These are phyloP conservation scores for Pichiaceae sp. DNA, from an alignment of 1,139 yeast species.

Conservation along the genomic window DNA sequence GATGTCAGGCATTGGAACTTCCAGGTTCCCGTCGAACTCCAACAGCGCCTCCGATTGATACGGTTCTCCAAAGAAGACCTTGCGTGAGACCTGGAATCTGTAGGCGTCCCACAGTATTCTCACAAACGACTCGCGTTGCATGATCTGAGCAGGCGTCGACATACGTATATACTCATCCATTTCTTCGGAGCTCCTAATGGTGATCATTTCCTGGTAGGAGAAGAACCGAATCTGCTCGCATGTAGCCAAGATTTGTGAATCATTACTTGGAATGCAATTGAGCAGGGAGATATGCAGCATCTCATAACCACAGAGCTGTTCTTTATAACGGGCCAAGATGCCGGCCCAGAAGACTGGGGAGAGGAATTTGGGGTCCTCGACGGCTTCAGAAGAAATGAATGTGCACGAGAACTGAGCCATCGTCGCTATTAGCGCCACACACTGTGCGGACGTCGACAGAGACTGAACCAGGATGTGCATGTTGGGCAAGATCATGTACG, in stretches of 20 bases:
- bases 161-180: slow-evolving; percentile 15
- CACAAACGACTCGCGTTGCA: slow-evolving; percentile 30
- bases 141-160: slow-evolving; percentile 3
- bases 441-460: slow-evolving; percentile 29
- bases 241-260: slow-evolving; percentile 22
- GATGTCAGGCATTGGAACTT: slow-evolving; percentile 25
- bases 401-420: slow-evolving; percentile 31
- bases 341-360: slow-evolving; percentile 34
- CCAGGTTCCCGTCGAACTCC: slow-evolving; percentile 15
- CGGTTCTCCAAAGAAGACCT: slow-evolving; percentile 33
- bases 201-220: slow-evolving; percentile 1
- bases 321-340: slow-evolving; percentile 30
- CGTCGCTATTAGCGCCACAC: slow-evolving; percentile 30
- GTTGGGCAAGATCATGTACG: slow-evolving; percentile 37
- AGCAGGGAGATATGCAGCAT: slow-evolving; percentile 19
- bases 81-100: slow-evolving; percentile 26
- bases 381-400: slow-evolving; percentile 26
- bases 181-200: slow-evolving; percentile 8
- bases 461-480: slow-evolving; percentile 28
- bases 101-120: slow-evolving; percentile 37
- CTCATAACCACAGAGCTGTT: slow-evolving; percentile 21
- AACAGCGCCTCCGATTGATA: slow-evolving; percentile 20
- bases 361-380: slow-evolving; percentile 22
- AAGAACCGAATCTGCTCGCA: slow-evolving; percentile 23
- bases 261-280: slow-evolving; percentile 18